phyloP scores from a whole-genome alignment of 2,329 filamentous ascomycete genomes.

The Pyrenophora seminiperda region DNA sequence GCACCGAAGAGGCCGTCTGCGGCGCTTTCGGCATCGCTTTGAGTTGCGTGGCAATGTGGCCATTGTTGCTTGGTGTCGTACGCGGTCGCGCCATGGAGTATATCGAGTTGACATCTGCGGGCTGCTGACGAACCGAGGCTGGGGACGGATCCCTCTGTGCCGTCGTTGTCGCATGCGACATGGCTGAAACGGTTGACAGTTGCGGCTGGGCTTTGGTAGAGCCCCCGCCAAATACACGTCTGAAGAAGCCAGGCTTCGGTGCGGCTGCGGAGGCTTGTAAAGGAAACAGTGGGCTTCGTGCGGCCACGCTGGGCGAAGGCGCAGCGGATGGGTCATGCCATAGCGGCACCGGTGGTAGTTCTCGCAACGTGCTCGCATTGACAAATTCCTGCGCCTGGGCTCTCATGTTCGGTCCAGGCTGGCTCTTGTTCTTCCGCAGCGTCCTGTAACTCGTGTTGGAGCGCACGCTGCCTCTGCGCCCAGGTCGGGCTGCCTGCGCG shows the following conservation, averaged over 20 bases:
- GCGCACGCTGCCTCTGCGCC: constrained; percentile 63
- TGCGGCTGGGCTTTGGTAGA: constrained; percentile 63
- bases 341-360: constrained; percentile 52
- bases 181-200: constrained; percentile 24
- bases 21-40: constrained; percentile 49
- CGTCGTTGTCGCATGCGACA: constrained; percentile 10
- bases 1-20: constrained; percentile 30
- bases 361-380: constrained; percentile 51
- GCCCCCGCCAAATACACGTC: constrained; percentile 76
- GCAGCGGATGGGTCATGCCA: constrained; percentile 56
- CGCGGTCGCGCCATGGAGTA: constrained; percentile 43
- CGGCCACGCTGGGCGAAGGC: constrained; percentile 60
- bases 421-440: constrained; percentile 51
- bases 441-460: constrained; percentile 59
- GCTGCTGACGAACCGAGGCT: constrained; percentile 23
- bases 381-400: constrained; percentile 56
- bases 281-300: constrained; percentile 54
- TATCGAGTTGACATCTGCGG: constrained; percentile 37
- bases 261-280: constrained; percentile 45
- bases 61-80: constrained; percentile 49
- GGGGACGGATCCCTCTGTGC: constrained; percentile 27
- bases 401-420: constrained; percentile 50
- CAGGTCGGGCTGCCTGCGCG: constrained; percentile 50
- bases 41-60: constrained; percentile 55
- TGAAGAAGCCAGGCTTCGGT: constrained; percentile 87